Percentiles rank a stretch among this genome's conserved stretches.
Conservation (phyloP, 192 early-diverging fungal genomes). For the Allomyces macrogynus region DNA sequence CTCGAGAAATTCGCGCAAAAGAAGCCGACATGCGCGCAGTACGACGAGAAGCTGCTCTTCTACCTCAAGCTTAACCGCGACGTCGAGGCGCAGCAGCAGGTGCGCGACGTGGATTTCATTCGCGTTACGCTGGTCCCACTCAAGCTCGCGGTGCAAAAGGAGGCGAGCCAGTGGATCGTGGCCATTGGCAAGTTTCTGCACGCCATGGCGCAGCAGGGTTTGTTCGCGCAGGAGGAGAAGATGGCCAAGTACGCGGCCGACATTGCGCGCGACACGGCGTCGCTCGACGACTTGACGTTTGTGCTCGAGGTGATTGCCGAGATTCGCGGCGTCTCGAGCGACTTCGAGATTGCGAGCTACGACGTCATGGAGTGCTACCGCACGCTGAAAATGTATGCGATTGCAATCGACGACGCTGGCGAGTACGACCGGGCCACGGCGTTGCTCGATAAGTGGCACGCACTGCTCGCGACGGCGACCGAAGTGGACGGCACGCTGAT, state of each 20-base stretch:
- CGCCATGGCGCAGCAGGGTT: slow-evolving; percentile 19
- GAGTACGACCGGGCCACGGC: slow-evolving; percentile 72
- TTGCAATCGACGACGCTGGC: slow-evolving; percentile 82
- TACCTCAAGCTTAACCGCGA: slow-evolving; percentile 37
- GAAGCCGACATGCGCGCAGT: slow-evolving; percentile 29
- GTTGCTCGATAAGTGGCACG: slow-evolving; percentile 34
- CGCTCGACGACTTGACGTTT: slow-evolving; percentile 37
- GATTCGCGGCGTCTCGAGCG: slow-evolving; percentile 37
- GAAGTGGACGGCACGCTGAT: slow-evolving; percentile 28
- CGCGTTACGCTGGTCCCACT: slow-evolving; percentile 25
- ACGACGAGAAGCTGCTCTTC: slow-evolving; percentile 36
- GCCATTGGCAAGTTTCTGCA: slow-evolving; percentile 31
- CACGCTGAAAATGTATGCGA: slow-evolving; percentile 80
- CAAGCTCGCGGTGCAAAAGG: slow-evolving; percentile 26
- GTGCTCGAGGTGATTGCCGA: slow-evolving; percentile 36
- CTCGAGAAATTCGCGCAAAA: slow-evolving; percentile 46
- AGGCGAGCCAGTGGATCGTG: slow-evolving; percentile 30
- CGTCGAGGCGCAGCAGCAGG: slow-evolving; percentile 22
- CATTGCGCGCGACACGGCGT: slow-evolving; percentile 19
- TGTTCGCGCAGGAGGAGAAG: slow-evolving; percentile 11
- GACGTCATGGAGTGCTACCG: slow-evolving; percentile 83
- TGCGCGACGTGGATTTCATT: slow-evolving; percentile 36
- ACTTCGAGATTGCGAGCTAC: slow-evolving; percentile 65
- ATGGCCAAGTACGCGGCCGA: slow-evolving; percentile 26
- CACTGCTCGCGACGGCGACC: slow-evolving; percentile 22